phyloP scores from a whole-genome alignment of 192 early-diverging fungal genomes.

The Chytriomyces sp. region DNA sequence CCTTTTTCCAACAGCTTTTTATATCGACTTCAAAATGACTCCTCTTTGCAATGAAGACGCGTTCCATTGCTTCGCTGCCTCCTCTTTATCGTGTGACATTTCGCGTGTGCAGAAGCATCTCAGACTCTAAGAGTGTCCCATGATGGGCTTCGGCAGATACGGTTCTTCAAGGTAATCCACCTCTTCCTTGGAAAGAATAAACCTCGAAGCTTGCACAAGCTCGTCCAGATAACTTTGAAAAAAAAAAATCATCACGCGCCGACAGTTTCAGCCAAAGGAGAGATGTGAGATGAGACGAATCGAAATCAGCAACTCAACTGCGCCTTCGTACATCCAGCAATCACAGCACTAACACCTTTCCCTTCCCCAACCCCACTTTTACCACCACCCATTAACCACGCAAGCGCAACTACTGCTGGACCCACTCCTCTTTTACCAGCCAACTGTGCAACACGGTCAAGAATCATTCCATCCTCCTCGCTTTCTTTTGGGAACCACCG shows the following conservation, averaged over 20 bases:
- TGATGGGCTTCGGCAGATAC: constrained; percentile 29
- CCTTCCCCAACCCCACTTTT: constrained; percentile 12
- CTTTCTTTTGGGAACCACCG: constrained; percentile 22
- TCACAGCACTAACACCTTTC: constrained; percentile 19
- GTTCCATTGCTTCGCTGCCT: too few relatives aligned
- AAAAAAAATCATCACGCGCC: background rate
- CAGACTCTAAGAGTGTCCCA: constrained; percentile 20
- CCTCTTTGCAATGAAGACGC: too few relatives aligned
- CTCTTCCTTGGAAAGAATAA: constrained; percentile 30
- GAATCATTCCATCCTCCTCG: constrained; percentile 46
- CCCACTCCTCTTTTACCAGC: constrained; percentile 48
- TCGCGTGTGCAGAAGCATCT: too few relatives aligned
- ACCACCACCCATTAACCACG: constrained; percentile 42
- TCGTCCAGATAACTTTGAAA: constrained; percentile 19
- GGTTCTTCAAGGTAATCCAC: constrained; percentile 37
- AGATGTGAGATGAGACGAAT: too few relatives aligned
- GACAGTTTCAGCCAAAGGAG: background rate
- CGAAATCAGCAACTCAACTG: constrained; percentile 13
- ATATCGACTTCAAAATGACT: too few relatives aligned
- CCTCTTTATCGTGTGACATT: too few relatives aligned
- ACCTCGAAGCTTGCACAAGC: constrained; percentile 20
- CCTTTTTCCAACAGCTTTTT: too few relatives aligned
- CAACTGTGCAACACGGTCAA: constrained; percentile 39
- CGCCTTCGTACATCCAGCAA: constrained; percentile 21
- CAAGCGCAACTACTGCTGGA: constrained; percentile 55